These are phyloP conservation scores for Debaryomyces robertsiae DNA, from an alignment of 1,139 yeast genomes.

Conservation along the genomic window DNA sequence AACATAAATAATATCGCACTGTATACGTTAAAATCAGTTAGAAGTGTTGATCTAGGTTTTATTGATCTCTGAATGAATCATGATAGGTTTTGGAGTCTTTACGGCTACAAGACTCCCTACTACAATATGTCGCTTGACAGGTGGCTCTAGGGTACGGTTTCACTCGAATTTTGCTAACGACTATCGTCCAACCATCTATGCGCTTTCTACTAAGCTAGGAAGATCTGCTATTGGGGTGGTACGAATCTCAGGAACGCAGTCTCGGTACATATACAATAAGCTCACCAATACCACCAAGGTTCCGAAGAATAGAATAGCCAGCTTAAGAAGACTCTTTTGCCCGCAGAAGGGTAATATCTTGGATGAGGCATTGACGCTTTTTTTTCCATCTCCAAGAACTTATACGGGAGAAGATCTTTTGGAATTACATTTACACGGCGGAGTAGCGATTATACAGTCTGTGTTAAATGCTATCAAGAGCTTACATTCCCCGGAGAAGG, in stretches of 20 bases:
- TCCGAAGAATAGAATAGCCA: slow-evolving; percentile 58
- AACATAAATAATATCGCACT: no score
- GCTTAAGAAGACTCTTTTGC: slow-evolving; percentile 54
- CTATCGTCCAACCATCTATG: slow-evolving; percentile 71
- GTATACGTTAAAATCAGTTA: background rate
- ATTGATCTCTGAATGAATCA: background rate
- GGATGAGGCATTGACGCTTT: slow-evolving; percentile 77
- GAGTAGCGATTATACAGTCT: slow-evolving; percentile 77
- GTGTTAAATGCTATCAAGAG: slow-evolving; percentile 64
- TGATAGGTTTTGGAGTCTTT: background rate
- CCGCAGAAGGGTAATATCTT: slow-evolving; percentile 46
- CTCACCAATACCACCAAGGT: slow-evolving; percentile 44
- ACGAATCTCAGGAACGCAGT: slow-evolving; percentile 75
- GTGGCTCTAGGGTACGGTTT: background rate
- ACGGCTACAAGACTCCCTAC: background rate
- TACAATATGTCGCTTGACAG: background rate
- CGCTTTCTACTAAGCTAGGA: slow-evolving; percentile 81
- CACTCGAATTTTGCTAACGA: background rate
- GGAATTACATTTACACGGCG: slow-evolving; percentile 92
- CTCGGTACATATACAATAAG: slow-evolving; percentile 42
- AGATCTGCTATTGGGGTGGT: slow-evolving; percentile 87
- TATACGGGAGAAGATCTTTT: slow-evolving; percentile 92
- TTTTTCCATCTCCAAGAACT: slow-evolving; percentile 73
- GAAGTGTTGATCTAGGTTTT: background rate
- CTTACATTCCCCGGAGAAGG: slow-evolving; percentile 46